Evolutionary conservation across 208 protist species (phyloP).

Genomic region (Giardia muris): DNA sequence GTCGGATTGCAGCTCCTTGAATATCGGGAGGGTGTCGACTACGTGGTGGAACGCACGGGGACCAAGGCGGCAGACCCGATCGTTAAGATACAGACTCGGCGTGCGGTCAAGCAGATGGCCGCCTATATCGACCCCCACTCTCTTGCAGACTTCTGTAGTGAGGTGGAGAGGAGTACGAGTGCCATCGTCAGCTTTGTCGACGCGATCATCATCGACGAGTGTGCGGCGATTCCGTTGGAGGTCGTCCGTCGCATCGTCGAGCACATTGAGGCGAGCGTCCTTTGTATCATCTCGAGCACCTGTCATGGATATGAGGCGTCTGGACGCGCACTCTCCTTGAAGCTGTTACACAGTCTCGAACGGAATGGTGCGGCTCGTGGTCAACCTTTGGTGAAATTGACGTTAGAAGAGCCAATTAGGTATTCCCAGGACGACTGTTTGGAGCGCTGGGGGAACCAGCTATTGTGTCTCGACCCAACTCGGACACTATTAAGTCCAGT

Average conservation of each 20-base stretch:
- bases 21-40: slow-evolving; percentile 85
- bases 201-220: slow-evolving; percentile 90
- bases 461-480: slow-evolving; percentile 83
- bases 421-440: slow-evolving; percentile 78
- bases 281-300: slow-evolving; percentile 93
- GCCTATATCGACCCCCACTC: slow-evolving; percentile 65
- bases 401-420: slow-evolving; percentile 83
- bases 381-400: slow-evolving; percentile 54
- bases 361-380: not conserved
- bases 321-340: slow-evolving; percentile 91
- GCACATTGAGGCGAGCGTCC: slow-evolving; percentile 8
- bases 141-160: not conserved
- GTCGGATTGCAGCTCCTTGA: slow-evolving; percentile 72
- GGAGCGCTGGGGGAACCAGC: slow-evolving; percentile 83
- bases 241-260: slow-evolving; percentile 66
- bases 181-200: slow-evolving; percentile 5
- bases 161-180: not conserved
- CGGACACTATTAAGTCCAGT: not conserved
- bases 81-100: slow-evolving; percentile 85
- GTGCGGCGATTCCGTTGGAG: slow-evolving; percentile 90
- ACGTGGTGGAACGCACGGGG: slow-evolving; percentile 55
- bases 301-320: slow-evolving; percentile 84
- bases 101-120: slow-evolving; percentile 85
- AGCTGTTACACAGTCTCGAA: slow-evolving; percentile 84
- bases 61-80: slow-evolving; percentile 43